Evolutionary conservation across 75 land plant species (phyloP), one percentile per base, ranked within the genome.

Genomic region (Pinus tabuliformis): DNA sequence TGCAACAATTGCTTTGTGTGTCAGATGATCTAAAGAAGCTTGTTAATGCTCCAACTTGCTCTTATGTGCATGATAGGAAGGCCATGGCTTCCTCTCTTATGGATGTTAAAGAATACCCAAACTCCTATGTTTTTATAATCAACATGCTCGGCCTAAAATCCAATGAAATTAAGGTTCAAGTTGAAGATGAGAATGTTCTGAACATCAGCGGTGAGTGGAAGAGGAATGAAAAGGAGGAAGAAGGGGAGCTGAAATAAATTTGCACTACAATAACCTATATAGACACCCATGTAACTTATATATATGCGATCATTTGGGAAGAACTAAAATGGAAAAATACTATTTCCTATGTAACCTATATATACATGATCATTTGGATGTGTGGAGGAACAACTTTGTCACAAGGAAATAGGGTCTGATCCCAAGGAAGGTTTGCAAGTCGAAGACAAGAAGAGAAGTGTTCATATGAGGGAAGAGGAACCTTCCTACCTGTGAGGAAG

Each of bases 121-220:
- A 62, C 3, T 72, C 91, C 15, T 90, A 88, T 78, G 83, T 86
- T 62, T 88, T 88, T 62, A 58, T 86, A 24, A 73, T 85, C 42
- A 88, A 90, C 77, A 87, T 90, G 85, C 92, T 88, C 26, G 88
- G 88, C 28, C 72, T 90, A n/a, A 90, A 85, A 64, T 59, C 75
- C 75, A 57, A 80, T 0, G 88, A 90, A 61, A 83, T 90, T 65
- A 83, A 82, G 87, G 93, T 91, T 58, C 93, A 84, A 82, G 84
- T 91, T 52, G 93, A 91, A 82, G 83, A 86, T 57, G 89, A 84
- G 42, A 91, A 81, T 58, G 81, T 86, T 24, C 79, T 91, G 78
- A 79, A 77, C 72, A 86, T 88, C 58, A 91, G 91, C 33, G 86
- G 91, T 11, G 86, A 81, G 83, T 58, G 90, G 30, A 90, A 88